Base-by-base conservation (phyloP, 306 rosid species). In the Abrus pulchellus region DNA sequence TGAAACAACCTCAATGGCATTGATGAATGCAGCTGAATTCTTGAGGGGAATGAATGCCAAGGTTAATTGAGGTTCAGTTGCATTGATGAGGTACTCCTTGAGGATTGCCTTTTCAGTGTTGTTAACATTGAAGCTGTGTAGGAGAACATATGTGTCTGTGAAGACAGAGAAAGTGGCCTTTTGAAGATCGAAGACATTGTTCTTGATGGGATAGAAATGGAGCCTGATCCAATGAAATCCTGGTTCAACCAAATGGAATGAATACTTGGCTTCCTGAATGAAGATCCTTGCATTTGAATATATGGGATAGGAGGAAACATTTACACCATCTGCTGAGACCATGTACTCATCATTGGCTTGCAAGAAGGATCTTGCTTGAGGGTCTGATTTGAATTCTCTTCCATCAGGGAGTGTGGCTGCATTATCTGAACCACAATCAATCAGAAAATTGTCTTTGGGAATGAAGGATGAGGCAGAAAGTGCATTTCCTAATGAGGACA, bases 151-250 rank as follows among this genome's bases (percentile, higher is more conserved):
- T 3, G 78, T 30, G 0, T 89, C 66, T 10, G 95, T 83, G 3
- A 30, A 1, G 4, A 91, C 91, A 3, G 93, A 85, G 12, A 91
- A 91, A 27, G 92, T 86, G 0, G 95, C 90, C 57, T 82, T 80
- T 5, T 83, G 63, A 5, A 91, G 90, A 85, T 89, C 90, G 38
- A 86, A 87, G 6, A 76, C 65, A 0, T 28, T 69, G 64, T 77
- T 86, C 45, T 86, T 83, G 0, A 91, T 34, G 0, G 95, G 95
- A 43, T 32, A 76, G 76, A 91, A 86, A 79, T 91, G 89, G 45
- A 89, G 90, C 3, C 95, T 83, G 11, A 91, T 1, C 95, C 95
- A 91, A 74, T 89, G 95, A 30, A 76, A 91, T 0, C 95, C 95
- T 0, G 93, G 87, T 3, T 89, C 78, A 9, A 68, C 44, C 80